Evolutionary conservation across 192 early-diverging fungal species (phyloP).

Genomic region (Gorgonomyces haynaldii): DNA sequence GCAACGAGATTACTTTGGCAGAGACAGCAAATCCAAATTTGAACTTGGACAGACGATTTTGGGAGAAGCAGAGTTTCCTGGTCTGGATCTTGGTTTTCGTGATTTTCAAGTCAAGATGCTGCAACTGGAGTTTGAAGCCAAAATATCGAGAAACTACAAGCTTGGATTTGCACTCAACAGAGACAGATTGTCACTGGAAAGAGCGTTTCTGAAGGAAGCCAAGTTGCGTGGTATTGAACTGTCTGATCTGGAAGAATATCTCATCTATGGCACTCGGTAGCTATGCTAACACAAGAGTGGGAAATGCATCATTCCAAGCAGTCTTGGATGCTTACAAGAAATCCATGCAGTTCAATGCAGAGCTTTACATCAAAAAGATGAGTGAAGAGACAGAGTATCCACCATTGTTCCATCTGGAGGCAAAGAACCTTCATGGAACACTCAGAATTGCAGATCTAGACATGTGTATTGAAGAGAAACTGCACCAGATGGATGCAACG

Average conservation of each 20-base stretch:
- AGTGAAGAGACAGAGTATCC: no score
- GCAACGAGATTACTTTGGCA: background rate
- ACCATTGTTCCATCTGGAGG: background rate
- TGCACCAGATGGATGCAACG: conserved; percentile 30
- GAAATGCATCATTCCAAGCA: no score
- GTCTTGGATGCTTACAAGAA: no score
- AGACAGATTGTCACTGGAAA: conserved; percentile 24
- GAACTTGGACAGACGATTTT: background rate
- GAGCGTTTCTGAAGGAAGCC: conserved; percentile 37
- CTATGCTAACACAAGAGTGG: no score
- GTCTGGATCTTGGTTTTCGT: background rate
- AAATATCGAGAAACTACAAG: conserved; percentile 26
- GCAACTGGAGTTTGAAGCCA: conserved; percentile 34
- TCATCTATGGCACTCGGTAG: background rate
- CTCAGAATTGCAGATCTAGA: conserved; percentile 6
- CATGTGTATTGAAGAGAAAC: conserved; percentile 25
- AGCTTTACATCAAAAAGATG: no score
- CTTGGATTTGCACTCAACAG: conserved; percentile 29
- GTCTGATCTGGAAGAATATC: conserved; percentile 2
- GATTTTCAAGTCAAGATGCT: conserved; percentile 14
- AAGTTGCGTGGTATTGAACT: background rate
- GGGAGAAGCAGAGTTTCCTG: background rate
- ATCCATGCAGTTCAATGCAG: no score
- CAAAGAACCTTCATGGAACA: background rate
- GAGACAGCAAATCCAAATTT: background rate